Percentiles rank a stretch among this genome's conserved stretches.
Conservation (phyloP, 306 rosid species). For the Glycine soja region DNA sequence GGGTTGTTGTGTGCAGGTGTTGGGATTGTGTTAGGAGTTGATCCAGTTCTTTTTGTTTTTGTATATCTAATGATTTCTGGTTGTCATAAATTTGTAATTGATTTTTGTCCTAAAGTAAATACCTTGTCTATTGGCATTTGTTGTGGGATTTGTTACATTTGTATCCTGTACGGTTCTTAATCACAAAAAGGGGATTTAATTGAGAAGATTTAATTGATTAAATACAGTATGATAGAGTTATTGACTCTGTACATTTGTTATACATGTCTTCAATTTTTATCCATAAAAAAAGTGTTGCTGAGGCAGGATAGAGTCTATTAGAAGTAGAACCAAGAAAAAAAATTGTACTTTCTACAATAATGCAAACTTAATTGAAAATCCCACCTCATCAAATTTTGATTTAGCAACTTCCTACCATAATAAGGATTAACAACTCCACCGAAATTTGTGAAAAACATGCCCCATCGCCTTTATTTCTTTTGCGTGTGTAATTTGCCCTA, state of each 20-base stretch:
- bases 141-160: background rate
- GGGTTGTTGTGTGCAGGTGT: background rate
- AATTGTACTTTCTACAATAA: background rate
- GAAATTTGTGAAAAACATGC: background rate
- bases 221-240: too few species aligned
- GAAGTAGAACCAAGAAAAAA: background rate
- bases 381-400: background rate
- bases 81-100: slow-evolving; percentile 15
- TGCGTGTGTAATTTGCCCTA: background rate
- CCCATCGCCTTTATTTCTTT: background rate
- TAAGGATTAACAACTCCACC: slow-evolving; percentile 4
- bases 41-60: background rate
- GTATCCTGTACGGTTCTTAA: background rate
- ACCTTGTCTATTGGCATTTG: background rate
- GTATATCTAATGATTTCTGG: too few species aligned
- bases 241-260: too few species aligned
- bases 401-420: background rate
- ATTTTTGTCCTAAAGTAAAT: background rate
- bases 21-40: background rate
- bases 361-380: background rate
- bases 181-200: background rate
- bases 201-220: too few species aligned
- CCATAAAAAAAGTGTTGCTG: background rate
- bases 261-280: too few species aligned
- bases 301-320: background rate